Percentiles rank a stretch among this genome's conserved stretches.
Conservation (phyloP, 257 asterid genomes). For the Solanum dulcamara region DNA sequence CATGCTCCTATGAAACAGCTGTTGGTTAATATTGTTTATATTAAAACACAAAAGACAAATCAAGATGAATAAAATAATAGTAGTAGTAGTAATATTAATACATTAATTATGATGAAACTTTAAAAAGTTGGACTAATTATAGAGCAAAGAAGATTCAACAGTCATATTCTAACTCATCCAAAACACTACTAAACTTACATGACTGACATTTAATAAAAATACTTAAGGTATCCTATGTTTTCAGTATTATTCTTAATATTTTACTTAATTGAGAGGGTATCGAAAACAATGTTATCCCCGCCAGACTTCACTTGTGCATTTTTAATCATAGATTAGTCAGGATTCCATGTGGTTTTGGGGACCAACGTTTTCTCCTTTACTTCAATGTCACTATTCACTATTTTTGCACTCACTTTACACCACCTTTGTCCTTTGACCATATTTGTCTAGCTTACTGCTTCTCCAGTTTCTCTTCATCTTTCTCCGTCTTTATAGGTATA, state of each 20-base stretch:
- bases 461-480: conserved; percentile 5
- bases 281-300: too few relatives aligned
- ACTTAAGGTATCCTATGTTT: neutral
- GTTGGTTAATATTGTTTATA: neutral
- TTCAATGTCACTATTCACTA: conserved; percentile 33
- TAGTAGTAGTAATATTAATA: neutral
- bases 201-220: neutral
- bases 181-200: neutral
- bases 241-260: too few relatives aligned
- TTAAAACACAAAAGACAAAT: neutral
- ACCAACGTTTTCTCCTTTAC: conserved; percentile 3
- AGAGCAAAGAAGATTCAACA: too few relatives aligned
- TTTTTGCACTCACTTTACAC: conserved; percentile 7
- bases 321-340: conserved; percentile 14
- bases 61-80: neutral
- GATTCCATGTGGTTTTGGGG: conserved; percentile 56
- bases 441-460: neutral
- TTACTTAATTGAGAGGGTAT: neutral
- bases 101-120: neutral
- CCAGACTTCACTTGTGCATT: too few relatives aligned
- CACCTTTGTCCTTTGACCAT: conserved; percentile 22
- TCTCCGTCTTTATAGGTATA: neutral
- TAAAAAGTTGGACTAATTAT: too few relatives aligned
- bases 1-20: neutral
- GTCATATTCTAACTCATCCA: neutral